A percentile compares a stretch with the other conserved stretches of the same genome.
Evolutionary conservation across 1,139 yeast species (phyloP).

Genomic region (Suhomyces panamericanus): DNA sequence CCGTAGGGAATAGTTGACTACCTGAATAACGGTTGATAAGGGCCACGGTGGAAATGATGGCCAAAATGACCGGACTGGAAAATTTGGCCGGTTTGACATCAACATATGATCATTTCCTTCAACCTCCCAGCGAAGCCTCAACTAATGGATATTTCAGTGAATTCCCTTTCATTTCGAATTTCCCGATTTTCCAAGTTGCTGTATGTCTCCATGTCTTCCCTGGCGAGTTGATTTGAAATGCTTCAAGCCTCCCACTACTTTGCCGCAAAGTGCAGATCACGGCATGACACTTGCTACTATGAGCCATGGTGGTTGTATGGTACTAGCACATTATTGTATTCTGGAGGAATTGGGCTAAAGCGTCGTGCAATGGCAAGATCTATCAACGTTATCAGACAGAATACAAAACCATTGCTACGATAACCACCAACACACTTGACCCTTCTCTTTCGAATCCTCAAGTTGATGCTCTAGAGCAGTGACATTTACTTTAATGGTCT

Average conservation of each 20-base stretch:
- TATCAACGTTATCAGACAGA: not conserved
- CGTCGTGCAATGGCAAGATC: not conserved
- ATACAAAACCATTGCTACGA: not conserved
- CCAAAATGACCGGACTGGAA: no score
- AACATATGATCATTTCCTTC: no score
- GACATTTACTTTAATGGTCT: no score
- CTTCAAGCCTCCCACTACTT: not conserved
- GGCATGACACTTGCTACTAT: not conserved
- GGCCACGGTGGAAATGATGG: no score
- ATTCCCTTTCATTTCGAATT: no score
- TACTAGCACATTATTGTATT: not conserved
- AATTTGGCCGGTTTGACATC: no score
- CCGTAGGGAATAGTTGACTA: not conserved
- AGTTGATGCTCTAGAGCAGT: no score
- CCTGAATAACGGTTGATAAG: not conserved
- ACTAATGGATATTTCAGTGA: no score
- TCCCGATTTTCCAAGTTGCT: no score
- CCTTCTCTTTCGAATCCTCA: not conserved
- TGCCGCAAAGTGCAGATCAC: not conserved
- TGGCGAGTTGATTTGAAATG: no score
- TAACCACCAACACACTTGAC: not conserved
- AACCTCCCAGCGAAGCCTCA: no score
- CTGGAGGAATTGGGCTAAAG: not conserved
- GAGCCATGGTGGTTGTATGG: conserved; percentile 1
- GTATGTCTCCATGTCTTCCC: no score